Evolutionary conservation across 2,329 filamentous ascomycete genomes (phyloP).

Genomic region (Clonostachys chloroleuca): DNA sequence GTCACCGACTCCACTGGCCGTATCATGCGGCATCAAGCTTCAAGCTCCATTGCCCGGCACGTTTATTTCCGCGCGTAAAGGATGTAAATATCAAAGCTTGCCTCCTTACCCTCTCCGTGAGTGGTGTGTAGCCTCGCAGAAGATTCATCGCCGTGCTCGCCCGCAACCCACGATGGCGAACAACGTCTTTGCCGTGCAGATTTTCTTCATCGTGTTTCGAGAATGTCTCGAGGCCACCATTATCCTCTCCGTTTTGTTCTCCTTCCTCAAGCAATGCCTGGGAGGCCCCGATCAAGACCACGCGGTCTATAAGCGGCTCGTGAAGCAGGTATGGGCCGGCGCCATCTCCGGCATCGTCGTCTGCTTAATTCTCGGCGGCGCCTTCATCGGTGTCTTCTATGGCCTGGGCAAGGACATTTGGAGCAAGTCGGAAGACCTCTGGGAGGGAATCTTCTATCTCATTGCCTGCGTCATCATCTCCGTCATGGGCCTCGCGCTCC

Average conservation of each 20-base stretch:
- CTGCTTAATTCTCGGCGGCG: slow-evolving; percentile 60
- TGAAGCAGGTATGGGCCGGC: slow-evolving; percentile 65
- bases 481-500: slow-evolving; percentile 72
- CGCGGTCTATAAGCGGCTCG: slow-evolving; percentile 56
- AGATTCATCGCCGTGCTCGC: neutral
- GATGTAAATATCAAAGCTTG: too few relatives aligned
- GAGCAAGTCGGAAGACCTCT: slow-evolving; percentile 66
- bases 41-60: too few relatives aligned
- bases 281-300: slow-evolving; percentile 51
- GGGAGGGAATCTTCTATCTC: slow-evolving; percentile 75
- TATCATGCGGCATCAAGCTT: too few relatives aligned
- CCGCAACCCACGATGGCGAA: slow-evolving; percentile 43
- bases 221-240: slow-evolving; percentile 81
- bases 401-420: slow-evolving; percentile 62
- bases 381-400: slow-evolving; percentile 72
- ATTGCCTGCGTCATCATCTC: slow-evolving; percentile 78
- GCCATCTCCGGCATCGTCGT: slow-evolving; percentile 57
- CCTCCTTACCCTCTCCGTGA: too few relatives aligned
- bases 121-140: neutral
- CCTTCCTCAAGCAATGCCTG: slow-evolving; percentile 73
- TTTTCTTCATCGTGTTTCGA: slow-evolving; percentile 89
- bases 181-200: slow-evolving; percentile 71
- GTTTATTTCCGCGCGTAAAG: too few relatives aligned
- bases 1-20: too few relatives aligned
- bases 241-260: slow-evolving; percentile 80